phyloP scores from a whole-genome alignment of 192 early-diverging fungal species.

The Blastocladiella britannica region DNA sequence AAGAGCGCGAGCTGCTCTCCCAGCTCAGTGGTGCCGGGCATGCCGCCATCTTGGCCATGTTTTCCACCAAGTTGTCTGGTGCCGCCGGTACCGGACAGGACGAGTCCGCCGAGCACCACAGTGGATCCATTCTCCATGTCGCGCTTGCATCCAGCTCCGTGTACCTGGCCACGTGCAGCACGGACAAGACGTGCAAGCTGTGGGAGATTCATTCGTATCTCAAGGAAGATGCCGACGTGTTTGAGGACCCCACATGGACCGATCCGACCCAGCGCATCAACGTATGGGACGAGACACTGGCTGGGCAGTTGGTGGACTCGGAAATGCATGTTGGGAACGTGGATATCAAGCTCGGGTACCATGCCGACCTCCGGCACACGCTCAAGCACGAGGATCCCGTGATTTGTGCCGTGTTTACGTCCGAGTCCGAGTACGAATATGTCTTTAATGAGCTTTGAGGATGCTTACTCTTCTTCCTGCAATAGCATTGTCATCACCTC shows the following conservation, averaged over 20 bases:
- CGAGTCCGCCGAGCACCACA: too few relatives aligned
- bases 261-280: slow-evolving; percentile 18
- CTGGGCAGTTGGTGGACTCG: slow-evolving; percentile 12
- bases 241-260: slow-evolving; percentile 12
- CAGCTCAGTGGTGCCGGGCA: not conserved
- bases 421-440: slow-evolving; percentile 16
- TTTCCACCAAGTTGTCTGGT: not conserved
- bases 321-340: slow-evolving; percentile 12
- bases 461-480: slow-evolving; percentile 2
- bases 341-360: slow-evolving; percentile 22
- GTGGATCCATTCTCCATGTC: slow-evolving; percentile 22
- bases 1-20: not conserved
- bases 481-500: slow-evolving; percentile 25
- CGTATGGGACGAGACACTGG: slow-evolving; percentile 15
- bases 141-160: slow-evolving; percentile 18
- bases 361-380: slow-evolving; percentile 30
- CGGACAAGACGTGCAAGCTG: slow-evolving; percentile 33
- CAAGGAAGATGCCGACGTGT: slow-evolving; percentile 19
- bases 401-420: slow-evolving; percentile 17
- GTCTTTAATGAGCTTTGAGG: too few relatives aligned
- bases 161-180: slow-evolving; percentile 21
- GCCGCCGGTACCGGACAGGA: too few relatives aligned
- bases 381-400: slow-evolving; percentile 34
- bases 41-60: not conserved
- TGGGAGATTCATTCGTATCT: slow-evolving; percentile 28